Percentiles rank a stretch among this genome's conserved stretches.
phyloP scores from a whole-genome alignment of 2,329 filamentous ascomycete species.

The Fusarium palustre region DNA sequence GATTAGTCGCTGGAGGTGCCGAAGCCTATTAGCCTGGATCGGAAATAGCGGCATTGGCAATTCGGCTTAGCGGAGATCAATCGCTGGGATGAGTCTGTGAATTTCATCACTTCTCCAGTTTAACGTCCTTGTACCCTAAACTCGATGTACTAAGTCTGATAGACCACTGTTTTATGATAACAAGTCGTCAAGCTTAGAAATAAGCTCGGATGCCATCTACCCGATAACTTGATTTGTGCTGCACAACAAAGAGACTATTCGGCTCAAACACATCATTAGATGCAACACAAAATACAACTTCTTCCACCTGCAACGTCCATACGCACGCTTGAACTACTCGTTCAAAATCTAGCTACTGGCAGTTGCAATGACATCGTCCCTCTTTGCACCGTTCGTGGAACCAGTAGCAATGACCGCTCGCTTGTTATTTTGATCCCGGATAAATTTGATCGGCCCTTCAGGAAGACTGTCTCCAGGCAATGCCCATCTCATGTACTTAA shows the following conservation, averaged over 20 bases:
- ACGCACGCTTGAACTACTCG: too few relatives aligned
- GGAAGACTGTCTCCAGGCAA: background rate
- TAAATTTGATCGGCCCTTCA: background rate
- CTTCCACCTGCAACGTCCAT: too few relatives aligned
- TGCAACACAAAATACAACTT: too few relatives aligned
- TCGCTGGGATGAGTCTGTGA: background rate
- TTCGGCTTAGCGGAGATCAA: background rate
- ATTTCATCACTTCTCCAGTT: background rate
- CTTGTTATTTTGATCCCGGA: background rate
- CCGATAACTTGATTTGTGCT: too few relatives aligned
- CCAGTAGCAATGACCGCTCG: background rate
- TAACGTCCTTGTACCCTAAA: background rate
- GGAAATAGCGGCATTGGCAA: background rate
- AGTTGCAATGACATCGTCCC: background rate
- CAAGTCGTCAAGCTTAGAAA: background rate
- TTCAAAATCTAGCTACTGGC: background rate
- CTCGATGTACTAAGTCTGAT: too few relatives aligned
- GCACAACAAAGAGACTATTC: too few relatives aligned
- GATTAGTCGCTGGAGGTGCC: background rate
- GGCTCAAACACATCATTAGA: too few relatives aligned
- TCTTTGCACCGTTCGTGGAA: background rate
- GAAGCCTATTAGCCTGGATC: background rate
- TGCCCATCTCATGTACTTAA: background rate
- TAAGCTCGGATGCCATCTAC: too few relatives aligned
- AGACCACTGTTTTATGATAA: too few relatives aligned